Evolutionary conservation across 129 eudicot genomes (phyloP).

Genomic region (Flaveria linearis): DNA sequence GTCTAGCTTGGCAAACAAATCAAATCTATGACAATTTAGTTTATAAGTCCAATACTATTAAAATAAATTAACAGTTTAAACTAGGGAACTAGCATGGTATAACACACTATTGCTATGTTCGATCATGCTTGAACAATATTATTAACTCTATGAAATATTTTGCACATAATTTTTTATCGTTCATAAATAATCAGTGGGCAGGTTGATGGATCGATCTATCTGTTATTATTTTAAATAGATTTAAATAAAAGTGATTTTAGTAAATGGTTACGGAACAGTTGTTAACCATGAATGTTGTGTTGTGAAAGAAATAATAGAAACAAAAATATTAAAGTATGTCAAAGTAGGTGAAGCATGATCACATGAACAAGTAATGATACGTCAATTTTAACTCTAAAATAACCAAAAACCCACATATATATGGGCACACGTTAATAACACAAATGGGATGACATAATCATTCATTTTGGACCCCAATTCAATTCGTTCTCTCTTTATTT

Average conservation of each 20-base stretch:
- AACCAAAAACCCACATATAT: constrained; percentile 21
- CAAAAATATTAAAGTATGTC: not conserved
- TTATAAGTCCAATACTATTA: no score
- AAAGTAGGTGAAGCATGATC: constrained; percentile 40
- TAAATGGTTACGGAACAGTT: not conserved
- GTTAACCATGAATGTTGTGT: not conserved
- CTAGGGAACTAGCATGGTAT: no score
- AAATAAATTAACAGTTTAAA: no score
- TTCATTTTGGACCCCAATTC: constrained; percentile 22
- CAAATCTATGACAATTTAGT: no score
- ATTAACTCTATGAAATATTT: no score
- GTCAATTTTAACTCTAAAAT: constrained; percentile 29
- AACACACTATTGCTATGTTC: no score
- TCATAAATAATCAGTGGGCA: no score
- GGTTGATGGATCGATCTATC: no score
- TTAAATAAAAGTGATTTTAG: not conserved
- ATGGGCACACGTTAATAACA: constrained; percentile 35
- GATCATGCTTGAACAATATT: no score
- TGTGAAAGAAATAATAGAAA: not conserved
- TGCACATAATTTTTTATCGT: no score
- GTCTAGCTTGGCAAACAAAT: no score
- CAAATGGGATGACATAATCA: constrained; percentile 30
- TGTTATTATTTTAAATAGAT: not conserved
- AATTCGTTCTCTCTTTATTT: not conserved
- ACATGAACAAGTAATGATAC: constrained; percentile 37